Conservation (phyloP, 768 basidiomycete species). For the Hygrophorus russula region DNA sequence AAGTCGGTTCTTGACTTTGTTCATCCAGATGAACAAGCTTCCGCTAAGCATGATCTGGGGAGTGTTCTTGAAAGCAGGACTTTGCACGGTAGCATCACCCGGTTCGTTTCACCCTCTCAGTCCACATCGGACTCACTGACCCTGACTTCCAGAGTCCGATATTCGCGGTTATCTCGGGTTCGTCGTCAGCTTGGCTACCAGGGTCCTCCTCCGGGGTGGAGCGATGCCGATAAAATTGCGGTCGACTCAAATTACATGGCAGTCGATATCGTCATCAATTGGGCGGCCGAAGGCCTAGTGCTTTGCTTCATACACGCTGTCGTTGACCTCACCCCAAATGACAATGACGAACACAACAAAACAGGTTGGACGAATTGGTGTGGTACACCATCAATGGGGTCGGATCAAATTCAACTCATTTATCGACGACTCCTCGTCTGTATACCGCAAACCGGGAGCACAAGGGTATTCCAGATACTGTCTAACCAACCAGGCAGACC, state of each 20-base stretch:
- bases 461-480: constrained; percentile 73
- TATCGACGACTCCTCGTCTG: constrained; percentile 45
- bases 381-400: constrained; percentile 56
- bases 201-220: constrained; percentile 43
- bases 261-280: constrained; percentile 84
- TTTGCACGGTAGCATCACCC: constrained; percentile 76
- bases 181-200: constrained; percentile 62
- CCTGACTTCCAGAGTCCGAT: constrained; percentile 50
- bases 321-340: constrained; percentile 54
- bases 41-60: constrained; percentile 64
- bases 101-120: constrained; percentile 25
- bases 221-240: constrained; percentile 56
- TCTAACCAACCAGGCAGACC: constrained; percentile 45
- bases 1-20: constrained; percentile 67
- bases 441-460: constrained; percentile 37
- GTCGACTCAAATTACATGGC: constrained; percentile 72
- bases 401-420: constrained; percentile 47
- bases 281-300: constrained; percentile 78
- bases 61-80: constrained; percentile 65
- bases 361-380: constrained; percentile 85
- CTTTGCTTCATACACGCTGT: constrained; percentile 84
- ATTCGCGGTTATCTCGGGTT: constrained; percentile 63
- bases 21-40: constrained; percentile 74
- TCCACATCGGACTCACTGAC: constrained; percentile 10
- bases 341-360: constrained; percentile 67